Percentiles rank a stretch among this genome's conserved stretches.
These are phyloP conservation scores for Arctium lappa DNA, from an alignment of 129 eudicot genomes.

Conservation along the genomic window DNA sequence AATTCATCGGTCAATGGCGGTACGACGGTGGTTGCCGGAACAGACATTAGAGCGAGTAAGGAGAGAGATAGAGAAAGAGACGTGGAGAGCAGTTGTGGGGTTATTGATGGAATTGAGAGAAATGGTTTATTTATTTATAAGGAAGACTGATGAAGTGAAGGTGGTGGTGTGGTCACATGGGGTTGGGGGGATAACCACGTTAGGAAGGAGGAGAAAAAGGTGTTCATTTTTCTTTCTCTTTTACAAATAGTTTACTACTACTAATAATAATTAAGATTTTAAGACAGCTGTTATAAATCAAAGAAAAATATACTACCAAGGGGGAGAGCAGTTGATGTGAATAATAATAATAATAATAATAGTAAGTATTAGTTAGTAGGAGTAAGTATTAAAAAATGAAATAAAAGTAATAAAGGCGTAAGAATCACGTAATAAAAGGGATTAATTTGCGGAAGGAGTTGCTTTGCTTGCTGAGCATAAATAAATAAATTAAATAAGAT, in stretches of 20 bases:
- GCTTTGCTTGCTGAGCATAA: constrained; percentile 15
- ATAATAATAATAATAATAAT: constrained; percentile 8
- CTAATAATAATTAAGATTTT: not conserved
- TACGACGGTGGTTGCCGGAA: constrained; percentile 35
- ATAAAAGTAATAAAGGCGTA: constrained; percentile 6
- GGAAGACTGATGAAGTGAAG: not conserved
- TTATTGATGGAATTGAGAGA: constrained; percentile 17
- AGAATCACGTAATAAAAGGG: constrained; percentile 21
- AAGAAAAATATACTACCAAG: not conserved
- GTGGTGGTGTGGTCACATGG: constrained; percentile 35
- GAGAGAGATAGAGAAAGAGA: not conserved
- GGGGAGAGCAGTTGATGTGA: constrained; percentile 20
- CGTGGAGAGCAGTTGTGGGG: not conserved
- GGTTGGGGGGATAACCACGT: constrained; percentile 23
- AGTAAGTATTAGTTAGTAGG: no score
- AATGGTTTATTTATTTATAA: not conserved
- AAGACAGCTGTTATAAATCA: constrained; percentile 21
- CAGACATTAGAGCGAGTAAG: constrained; percentile 1
- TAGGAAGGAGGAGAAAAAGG: constrained; percentile 15
- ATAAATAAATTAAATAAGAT: not conserved
- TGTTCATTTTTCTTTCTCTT: not conserved
- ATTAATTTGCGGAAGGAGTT: constrained; percentile 13
- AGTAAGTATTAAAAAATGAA: no score
- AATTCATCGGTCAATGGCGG: constrained; percentile 57
- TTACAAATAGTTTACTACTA: not conserved